These are phyloP conservation scores for Pilobolus umbonatus DNA, from an alignment of 192 early-diverging fungal species.

Conservation along the genomic window DNA sequence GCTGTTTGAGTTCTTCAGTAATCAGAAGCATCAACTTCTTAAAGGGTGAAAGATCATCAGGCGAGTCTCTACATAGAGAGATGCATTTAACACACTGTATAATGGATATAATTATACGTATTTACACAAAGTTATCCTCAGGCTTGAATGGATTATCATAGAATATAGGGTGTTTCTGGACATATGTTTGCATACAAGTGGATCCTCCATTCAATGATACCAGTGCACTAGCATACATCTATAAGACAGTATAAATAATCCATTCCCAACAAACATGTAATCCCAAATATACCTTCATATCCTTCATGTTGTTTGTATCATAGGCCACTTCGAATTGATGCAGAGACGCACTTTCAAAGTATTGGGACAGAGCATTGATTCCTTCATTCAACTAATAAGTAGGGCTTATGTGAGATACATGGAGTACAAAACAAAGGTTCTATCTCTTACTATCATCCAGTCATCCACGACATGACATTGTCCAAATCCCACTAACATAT, in stretches of 20 bases:
- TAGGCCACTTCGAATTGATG: slow-evolving; percentile 77
- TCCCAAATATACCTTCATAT: slow-evolving; percentile 55
- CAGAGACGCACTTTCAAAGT: slow-evolving; percentile 70
- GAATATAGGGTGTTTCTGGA: slow-evolving; percentile 83
- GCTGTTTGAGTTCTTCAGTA: slow-evolving; percentile 60
- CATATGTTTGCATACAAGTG: slow-evolving; percentile 67
- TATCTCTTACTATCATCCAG: slow-evolving; percentile 49
- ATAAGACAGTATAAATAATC: background rate
- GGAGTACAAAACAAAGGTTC: background rate
- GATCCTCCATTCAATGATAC: slow-evolving; percentile 71
- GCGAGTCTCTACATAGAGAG: slow-evolving; percentile 4
- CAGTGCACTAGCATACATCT: slow-evolving; percentile 59
- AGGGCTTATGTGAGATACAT: background rate
- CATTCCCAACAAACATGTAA: background rate
- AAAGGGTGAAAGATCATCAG: slow-evolving; percentile 38
- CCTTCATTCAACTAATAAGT: slow-evolving; percentile 44
- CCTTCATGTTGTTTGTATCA: slow-evolving; percentile 52
- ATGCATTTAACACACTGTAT: no score
- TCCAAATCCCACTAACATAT: slow-evolving; percentile 47
- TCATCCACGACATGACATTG: slow-evolving; percentile 48
- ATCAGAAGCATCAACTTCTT: slow-evolving; percentile 62
- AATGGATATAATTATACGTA: background rate
- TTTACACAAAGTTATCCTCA: slow-evolving; percentile 51
- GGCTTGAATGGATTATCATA: slow-evolving; percentile 67
- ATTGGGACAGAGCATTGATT: slow-evolving; percentile 66